These are phyloP conservation scores for Physcomitrellopsis africana DNA, from an alignment of 225 moss, liverwort and hornwort genomes.

Conservation along the genomic window DNA sequence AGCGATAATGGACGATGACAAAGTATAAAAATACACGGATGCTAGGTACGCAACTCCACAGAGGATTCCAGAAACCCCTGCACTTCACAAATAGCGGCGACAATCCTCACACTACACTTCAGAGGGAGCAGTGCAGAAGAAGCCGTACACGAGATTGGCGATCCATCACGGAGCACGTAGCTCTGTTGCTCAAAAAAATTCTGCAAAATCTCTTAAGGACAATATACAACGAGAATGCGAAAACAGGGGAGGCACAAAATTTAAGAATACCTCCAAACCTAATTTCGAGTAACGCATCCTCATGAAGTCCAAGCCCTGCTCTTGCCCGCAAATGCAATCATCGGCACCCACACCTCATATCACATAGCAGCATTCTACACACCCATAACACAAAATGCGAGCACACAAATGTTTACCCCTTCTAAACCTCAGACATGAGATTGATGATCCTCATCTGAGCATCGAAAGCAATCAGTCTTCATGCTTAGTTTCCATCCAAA, in stretches of 20 bases:
- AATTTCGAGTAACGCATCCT: slow-evolving; percentile 11
- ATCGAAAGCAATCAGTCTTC: no score
- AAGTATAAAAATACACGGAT: slow-evolving; percentile 11
- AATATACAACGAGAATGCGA: background rate
- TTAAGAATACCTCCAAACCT: slow-evolving; percentile 7
- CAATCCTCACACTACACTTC: background rate
- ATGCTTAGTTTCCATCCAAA: no score
- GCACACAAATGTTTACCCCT: no score
- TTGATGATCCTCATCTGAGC: no score
- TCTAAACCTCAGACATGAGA: no score
- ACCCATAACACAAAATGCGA: background rate
- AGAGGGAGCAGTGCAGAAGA: background rate
- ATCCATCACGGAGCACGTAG: background rate
- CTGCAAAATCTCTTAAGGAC: slow-evolving; percentile 3
- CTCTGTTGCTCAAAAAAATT: background rate
- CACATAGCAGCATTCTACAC: background rate
- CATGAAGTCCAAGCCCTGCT: background rate
- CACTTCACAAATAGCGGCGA: background rate
- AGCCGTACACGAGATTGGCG: background rate
- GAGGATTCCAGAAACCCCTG: background rate
- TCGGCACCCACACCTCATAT: background rate
- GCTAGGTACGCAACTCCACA: background rate
- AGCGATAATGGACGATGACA: no score
- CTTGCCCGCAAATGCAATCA: background rate
- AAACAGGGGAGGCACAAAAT: background rate